Base-by-base conservation (phyloP, 768 basidiomycete species). In the Albatrellus ellisii region DNA sequence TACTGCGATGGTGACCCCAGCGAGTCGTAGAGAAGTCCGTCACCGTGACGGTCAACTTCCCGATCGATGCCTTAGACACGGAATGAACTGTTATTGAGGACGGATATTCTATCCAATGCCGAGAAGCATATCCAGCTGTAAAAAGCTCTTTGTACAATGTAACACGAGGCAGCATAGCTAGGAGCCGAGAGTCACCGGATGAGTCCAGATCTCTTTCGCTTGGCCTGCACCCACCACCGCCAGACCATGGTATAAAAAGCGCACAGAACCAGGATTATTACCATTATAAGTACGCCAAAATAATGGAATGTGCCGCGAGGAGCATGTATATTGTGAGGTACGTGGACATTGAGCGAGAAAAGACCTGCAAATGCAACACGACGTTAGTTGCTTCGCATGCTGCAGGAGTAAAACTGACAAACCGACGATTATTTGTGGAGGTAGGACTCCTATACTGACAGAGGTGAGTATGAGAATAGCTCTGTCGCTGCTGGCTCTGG, bases 381-480 rank as follows among this genome's bases (percentile, higher is more conserved):
- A 34, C 11, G 26, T 33, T 39, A 10, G 21, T 7, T 11, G 7
- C 14, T 3, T 15, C 15, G 20, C n/a, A 21, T 2, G 4, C 14
- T 7, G 33, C 15, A 14, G 37, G 9, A 35, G 4, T 28, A 15
- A 25, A 22, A 11, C 18, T 6, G 25, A 43, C 18, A 27, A 35
- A 82, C 79, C 78, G 26, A 71, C 63, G 26, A 75, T 42, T 5
- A 77, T 64, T 49, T 78, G 77, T 33, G 80, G 64, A 31, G 77
- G 77, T 12, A 88, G 53, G 25, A 83, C 71, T 1, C 71, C 74
- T 33, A 91, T 66, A 50, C 67, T 73, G 42, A 89, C 68, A n/a
- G 70, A 54, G 0, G 79, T 76, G 4, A 94, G 65, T 36, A 68
- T 65, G 11, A 92, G 53, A 17, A 90, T 59, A 11, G 77, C 72